Evolutionary conservation across 768 basidiomycete genomes (phyloP).

Genomic region (Russula vinacea): DNA sequence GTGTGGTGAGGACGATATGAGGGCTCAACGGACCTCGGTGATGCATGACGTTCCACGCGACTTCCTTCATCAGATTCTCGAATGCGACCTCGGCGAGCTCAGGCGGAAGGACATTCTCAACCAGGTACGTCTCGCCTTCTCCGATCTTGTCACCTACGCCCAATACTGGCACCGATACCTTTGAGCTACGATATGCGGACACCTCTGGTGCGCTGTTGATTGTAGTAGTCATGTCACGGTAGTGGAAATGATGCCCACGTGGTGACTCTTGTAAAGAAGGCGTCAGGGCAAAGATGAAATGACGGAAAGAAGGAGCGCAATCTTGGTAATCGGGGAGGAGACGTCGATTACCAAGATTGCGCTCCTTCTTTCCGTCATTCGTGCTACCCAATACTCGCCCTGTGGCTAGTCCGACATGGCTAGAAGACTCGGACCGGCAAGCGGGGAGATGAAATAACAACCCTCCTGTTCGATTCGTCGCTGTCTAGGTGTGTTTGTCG

Average conservation of each 20-base stretch:
- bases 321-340: too few relatives aligned
- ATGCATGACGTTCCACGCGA: slow-evolving; percentile 69
- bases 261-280: slow-evolving; percentile 8
- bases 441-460: too few relatives aligned
- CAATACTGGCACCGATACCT: slow-evolving; percentile 11
- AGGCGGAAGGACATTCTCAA: slow-evolving; percentile 53
- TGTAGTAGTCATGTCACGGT: not conserved
- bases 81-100: slow-evolving; percentile 57
- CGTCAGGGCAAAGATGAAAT: too few relatives aligned
- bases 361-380: too few relatives aligned
- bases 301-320: too few relatives aligned
- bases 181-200: slow-evolving; percentile 1
- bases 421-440: too few relatives aligned
- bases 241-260: not conserved
- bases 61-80: slow-evolving; percentile 57
- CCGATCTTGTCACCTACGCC: slow-evolving; percentile 46
- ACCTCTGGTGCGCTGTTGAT: not conserved
- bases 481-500: too few relatives aligned
- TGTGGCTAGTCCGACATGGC: too few relatives aligned
- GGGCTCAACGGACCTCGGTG: slow-evolving; percentile 55
- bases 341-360: too few relatives aligned
- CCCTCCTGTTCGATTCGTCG: too few relatives aligned
- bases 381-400: too few relatives aligned
- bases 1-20: not conserved
- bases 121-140: slow-evolving; percentile 65